A percentile compares a stretch with the other conserved stretches of the same genome.
Evolutionary conservation across 1,284 basidiomycete species (phyloP).

Genomic region (Leccinum griseonigrum): DNA sequence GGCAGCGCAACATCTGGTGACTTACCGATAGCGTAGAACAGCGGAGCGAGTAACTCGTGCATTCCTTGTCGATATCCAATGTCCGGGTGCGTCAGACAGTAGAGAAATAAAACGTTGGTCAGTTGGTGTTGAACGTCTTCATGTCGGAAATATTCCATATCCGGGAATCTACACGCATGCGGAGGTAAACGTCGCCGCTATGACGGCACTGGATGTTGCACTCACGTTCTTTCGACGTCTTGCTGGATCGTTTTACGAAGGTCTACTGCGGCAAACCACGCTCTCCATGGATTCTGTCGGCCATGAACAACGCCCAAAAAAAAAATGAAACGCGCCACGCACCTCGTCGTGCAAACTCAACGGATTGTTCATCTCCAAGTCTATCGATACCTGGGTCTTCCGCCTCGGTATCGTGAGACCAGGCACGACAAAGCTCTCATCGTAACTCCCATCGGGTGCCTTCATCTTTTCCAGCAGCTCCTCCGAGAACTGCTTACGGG

Average conservation of each 20-base stretch:
- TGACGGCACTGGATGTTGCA: constrained; percentile 12
- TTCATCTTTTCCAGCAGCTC: constrained; percentile 63
- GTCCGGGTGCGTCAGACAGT: constrained; percentile 70
- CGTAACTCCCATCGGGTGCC: constrained; percentile 77
- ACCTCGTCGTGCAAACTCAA: constrained; percentile 82
- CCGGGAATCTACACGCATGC: constrained; percentile 68
- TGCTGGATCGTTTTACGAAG: constrained; percentile 83
- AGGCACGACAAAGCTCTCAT: constrained; percentile 59
- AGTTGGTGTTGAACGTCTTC: constrained; percentile 73
- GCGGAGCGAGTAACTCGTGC: constrained; percentile 89
- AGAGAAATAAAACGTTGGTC: constrained; percentile 83
- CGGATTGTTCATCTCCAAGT: constrained; percentile 79
- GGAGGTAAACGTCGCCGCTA: constrained; percentile 1
- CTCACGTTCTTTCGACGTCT: constrained; percentile 90
- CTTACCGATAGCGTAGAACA: constrained; percentile 68
- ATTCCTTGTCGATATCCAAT: constrained; percentile 94
- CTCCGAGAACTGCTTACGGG: constrained; percentile 51
- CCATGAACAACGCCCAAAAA: constrained; percentile 8
- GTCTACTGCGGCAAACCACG: constrained; percentile 87
- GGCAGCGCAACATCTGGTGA: constrained; percentile 1
- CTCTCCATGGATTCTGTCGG: constrained; percentile 84
- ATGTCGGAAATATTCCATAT: constrained; percentile 83
- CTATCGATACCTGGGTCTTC: constrained; percentile 35
- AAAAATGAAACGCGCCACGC: constrained; percentile 17
- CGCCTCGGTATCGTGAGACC: constrained; percentile 42